Evolutionary conservation across 495 filamentous ascomycete species (phyloP), one percentile per base, ranked within the genome.

Genomic region (Daldinia caldariorum): DNA sequence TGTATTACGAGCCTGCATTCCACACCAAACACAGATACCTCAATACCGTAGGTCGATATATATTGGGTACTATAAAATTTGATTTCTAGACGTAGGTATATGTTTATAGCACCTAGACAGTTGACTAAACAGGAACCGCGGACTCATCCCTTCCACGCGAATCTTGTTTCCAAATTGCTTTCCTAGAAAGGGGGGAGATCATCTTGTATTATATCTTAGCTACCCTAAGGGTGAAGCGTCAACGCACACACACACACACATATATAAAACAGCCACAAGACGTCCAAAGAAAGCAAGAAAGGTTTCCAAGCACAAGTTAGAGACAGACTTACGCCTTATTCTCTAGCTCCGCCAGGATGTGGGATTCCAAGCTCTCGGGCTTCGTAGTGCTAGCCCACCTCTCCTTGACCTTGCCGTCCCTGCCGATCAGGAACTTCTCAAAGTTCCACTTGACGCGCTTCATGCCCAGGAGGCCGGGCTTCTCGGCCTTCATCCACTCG

Each of bases 361-460:
- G 75, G 51, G 79, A 79, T 86, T 94, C 89, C 77, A 99, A 76
- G 37, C 77, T 80, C 83, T 93, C 92, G 0, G 95, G 95, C 87
- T 93, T 97, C 10, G 90, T 92, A 12, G 88, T 88, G 74, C 91
- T 93, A 31, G 91, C 91, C 91, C 92, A 98, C 50, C 95, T 79
- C 6, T 81, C 83, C 75, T 89, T 91, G 31, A 97, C 94, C 79
- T 90, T 85, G 3, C 94, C 94, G 78, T 97, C 92, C 59, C 85
- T 85, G n/a, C 88, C 89, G 61, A 98, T 83, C 69, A 99, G 80
- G 79, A 97, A 98, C 86, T 99, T 99, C 84, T 99, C 96, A 80
- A 97, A 96, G 78, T 94, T 97, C 93, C 94, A 97, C 90, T 97
- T 96, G 71, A 99, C 84, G 38, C 89, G 76, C 89, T 94, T 94